These are phyloP conservation scores for Rhinocladiella similis DNA, from an alignment of 2,329 filamentous ascomycete genomes.

Conservation along the genomic window DNA sequence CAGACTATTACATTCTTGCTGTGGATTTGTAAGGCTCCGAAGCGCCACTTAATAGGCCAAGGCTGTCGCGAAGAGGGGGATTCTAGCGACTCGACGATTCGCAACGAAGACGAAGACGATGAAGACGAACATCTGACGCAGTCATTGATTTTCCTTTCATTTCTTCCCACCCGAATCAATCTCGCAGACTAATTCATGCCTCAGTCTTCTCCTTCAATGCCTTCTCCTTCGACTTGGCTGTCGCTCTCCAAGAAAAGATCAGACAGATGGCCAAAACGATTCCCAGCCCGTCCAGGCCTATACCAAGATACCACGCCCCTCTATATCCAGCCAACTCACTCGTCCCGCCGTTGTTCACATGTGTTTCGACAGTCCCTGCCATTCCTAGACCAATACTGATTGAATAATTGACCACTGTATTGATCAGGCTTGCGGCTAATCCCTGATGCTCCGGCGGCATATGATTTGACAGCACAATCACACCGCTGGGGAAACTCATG, in stretches of 20 bases:
- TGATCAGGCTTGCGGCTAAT: constrained; percentile 56
- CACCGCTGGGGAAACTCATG: constrained; percentile 65
- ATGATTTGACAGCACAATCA: constrained; percentile 58
- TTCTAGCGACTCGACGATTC: not conserved
- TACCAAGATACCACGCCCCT: constrained; percentile 43
- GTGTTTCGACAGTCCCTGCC: constrained; percentile 62
- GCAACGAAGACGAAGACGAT: too few species aligned
- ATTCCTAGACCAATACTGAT: constrained; percentile 67
- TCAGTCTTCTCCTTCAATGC: not conserved
- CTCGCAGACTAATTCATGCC: not conserved
- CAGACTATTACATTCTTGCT: not conserved
- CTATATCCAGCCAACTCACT: constrained; percentile 42
- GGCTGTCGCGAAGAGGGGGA: not conserved
- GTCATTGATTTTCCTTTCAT: too few species aligned
- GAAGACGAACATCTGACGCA: too few species aligned
- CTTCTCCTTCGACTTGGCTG: not conserved
- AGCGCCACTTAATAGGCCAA: constrained; percentile 20
- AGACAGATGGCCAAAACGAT: constrained; percentile 12
- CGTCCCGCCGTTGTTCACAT: constrained; percentile 43
- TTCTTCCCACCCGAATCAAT: too few species aligned
- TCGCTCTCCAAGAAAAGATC: constrained; percentile 1
- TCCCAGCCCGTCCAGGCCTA: constrained; percentile 36
- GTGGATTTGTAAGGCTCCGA: not conserved
- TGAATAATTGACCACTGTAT: constrained; percentile 67
- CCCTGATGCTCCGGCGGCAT: constrained; percentile 51